Percentiles rank a stretch among this genome's conserved stretches.
These are phyloP conservation scores for Penicillium psychrosexuale DNA, from an alignment of 2,329 filamentous ascomycete genomes.

Conservation along the genomic window DNA sequence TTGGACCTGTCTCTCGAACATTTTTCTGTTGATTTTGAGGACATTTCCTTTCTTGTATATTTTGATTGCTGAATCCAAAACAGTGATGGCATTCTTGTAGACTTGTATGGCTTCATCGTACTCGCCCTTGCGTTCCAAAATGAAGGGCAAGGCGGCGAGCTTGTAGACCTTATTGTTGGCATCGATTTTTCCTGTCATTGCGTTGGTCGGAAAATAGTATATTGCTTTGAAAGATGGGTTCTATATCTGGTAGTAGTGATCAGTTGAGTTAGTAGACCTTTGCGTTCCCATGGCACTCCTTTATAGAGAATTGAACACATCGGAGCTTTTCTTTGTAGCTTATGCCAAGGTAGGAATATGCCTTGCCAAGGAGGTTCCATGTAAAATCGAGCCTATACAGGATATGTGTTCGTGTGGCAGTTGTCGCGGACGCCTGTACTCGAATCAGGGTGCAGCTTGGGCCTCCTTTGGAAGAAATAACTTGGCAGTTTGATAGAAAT, in stretches of 20 bases:
- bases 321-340: background rate
- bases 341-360: background rate
- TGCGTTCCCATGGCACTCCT: background rate
- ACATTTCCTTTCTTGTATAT: constrained; percentile 13
- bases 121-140: constrained; percentile 12
- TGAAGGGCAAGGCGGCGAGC: constrained; percentile 3
- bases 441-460: background rate
- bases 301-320: background rate
- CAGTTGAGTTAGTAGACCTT: background rate
- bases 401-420: background rate
- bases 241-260: background rate
- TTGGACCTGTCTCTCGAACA: constrained; percentile 19
- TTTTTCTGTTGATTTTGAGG: constrained; percentile 15
- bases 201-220: too few relatives aligned
- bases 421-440: background rate
- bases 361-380: background rate
- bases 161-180: constrained; percentile 3
- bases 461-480: background rate
- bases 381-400: background rate
- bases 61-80: constrained; percentile 4
- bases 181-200: constrained; percentile 1
- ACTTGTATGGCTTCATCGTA: constrained; percentile 14
- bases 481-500: background rate
- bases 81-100: constrained; percentile 10
- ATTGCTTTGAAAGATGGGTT: background rate